phyloP scores from a whole-genome alignment of 345 rosid genomes.

The Euphorbia lathyris region DNA sequence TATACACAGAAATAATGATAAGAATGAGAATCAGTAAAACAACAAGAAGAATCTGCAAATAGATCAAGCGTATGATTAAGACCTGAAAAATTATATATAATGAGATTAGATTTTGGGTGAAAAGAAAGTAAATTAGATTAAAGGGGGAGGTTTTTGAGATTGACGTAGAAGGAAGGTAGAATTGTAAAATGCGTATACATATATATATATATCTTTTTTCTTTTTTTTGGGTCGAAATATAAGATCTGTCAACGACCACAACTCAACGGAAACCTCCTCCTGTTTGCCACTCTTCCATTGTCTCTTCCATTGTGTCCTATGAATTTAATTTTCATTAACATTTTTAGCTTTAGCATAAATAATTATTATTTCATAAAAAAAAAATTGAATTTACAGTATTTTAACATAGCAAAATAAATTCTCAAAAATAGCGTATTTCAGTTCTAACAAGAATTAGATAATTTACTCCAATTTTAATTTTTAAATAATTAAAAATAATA shows the following conservation, averaged over 20 bases:
- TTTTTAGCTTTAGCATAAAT: no score
- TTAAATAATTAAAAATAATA: no score
- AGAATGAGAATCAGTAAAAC: neutral
- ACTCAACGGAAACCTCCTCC: neutral
- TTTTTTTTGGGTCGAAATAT: no score
- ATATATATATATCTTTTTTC: no score
- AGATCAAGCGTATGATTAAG: neutral
- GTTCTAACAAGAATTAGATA: no score
- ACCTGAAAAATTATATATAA: neutral
- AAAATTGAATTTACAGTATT: no score
- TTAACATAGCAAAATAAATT: no score
- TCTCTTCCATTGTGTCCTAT: no score
- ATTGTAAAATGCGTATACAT: neutral
- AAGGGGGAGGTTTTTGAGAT: neutral
- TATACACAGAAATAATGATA: neutral
- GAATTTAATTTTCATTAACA: no score
- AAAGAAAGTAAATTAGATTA: neutral
- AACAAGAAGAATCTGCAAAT: neutral
- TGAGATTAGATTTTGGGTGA: neutral
- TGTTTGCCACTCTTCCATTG: neutral
- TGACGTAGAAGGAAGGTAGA: neutral
- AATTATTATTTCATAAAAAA: no score
- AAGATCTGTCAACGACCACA: slow-evolving; percentile 2
- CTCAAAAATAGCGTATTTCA: no score
- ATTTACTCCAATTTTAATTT: no score